A percentile compares a stretch with the other conserved stretches of the same genome.
phyloP scores from a whole-genome alignment of 345 rosid genomes.

The Trapa incisa region DNA sequence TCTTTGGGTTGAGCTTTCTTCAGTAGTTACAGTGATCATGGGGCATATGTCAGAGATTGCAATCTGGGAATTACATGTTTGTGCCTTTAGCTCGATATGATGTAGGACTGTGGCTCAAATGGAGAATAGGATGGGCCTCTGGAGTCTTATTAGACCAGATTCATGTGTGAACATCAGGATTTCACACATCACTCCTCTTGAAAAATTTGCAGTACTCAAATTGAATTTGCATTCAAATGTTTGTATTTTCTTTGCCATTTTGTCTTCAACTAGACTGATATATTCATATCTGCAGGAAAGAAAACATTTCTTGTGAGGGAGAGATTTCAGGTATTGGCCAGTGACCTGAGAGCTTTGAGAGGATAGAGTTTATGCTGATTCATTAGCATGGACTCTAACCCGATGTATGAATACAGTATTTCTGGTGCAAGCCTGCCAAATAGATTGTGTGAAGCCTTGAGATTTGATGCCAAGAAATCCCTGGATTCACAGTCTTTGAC shows the following conservation, averaged over 20 bases:
- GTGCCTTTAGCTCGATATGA: background rate
- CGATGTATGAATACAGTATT: slow-evolving; percentile 17
- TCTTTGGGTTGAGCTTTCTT: background rate
- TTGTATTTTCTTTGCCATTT: background rate
- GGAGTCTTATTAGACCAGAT: background rate
- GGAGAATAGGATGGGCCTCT: background rate
- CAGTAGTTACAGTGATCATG: background rate
- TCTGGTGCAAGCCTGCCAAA: slow-evolving; percentile 24
- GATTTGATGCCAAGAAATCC: slow-evolving; percentile 30
- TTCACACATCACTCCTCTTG: background rate
- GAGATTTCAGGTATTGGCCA: no score
- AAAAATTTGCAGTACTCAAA: background rate
- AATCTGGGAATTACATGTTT: background rate
- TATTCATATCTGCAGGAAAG: background rate
- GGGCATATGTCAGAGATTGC: background rate
- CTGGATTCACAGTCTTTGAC: slow-evolving; percentile 33
- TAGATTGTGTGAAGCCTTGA: slow-evolving; percentile 24
- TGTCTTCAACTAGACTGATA: background rate
- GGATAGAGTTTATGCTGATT: background rate
- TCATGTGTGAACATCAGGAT: background rate
- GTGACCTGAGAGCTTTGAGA: background rate
- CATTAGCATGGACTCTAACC: slow-evolving; percentile 34
- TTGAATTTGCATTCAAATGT: background rate
- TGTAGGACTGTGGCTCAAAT: background rate
- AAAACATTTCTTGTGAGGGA: no score